Percentiles rank a stretch among this genome's conserved stretches.
Conservation (phyloP, 2,329 filamentous ascomycete genomes). For the Elsinoe arachidis region DNA sequence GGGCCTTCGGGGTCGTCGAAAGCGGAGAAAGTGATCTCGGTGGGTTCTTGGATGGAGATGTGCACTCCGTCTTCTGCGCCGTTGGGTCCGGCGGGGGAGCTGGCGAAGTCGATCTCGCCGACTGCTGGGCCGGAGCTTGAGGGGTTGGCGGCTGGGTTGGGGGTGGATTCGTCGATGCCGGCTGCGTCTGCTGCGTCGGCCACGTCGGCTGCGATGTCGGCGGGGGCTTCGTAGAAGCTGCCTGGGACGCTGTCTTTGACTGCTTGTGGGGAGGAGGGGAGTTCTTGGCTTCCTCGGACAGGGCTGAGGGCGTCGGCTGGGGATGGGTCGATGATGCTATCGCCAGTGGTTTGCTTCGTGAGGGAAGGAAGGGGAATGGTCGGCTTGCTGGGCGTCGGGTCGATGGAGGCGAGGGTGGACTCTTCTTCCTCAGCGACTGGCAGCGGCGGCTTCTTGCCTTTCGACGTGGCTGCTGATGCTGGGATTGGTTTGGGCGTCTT, state of each 20-base stretch:
- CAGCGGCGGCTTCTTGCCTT: neutral
- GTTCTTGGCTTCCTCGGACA: neutral
- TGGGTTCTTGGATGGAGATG: conserved; percentile 5
- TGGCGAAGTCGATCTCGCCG: neutral
- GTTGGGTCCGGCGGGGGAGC: neutral
- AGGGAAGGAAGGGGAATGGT: neutral
- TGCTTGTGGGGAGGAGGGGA: neutral
- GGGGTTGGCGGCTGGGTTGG: no score
- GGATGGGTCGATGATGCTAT: neutral
- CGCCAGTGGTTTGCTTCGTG: neutral
- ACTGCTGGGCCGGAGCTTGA: no score
- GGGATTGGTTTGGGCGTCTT: no score
- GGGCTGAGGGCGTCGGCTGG: neutral
- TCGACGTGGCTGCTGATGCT: neutral
- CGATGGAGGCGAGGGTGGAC: neutral
- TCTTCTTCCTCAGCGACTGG: neutral
- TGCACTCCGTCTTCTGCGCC: neutral
- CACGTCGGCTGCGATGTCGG: neutral
- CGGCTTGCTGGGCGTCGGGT: neutral
- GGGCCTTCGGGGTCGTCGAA: neutral
- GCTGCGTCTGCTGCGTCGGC: neutral
- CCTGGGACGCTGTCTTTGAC: neutral
- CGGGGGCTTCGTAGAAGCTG: neutral
- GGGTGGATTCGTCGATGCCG: neutral
- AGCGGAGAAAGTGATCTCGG: neutral